Evolutionary conservation across 345 rosid genomes (phyloP).

Genomic region (Conringia planisiliqua): DNA sequence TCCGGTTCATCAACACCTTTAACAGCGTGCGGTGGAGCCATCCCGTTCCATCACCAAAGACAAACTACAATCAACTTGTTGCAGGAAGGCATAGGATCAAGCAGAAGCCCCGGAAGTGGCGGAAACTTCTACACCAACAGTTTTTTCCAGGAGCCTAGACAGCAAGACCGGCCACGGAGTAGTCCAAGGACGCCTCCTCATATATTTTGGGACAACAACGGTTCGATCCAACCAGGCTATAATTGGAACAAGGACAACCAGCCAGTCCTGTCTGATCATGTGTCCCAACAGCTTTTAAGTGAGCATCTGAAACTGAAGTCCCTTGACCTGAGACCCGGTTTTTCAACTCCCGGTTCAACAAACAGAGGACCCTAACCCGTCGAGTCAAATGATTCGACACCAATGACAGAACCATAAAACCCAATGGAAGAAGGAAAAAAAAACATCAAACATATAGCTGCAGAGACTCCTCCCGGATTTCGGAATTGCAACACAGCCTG

Average conservation of each 20-base stretch:
- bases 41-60: conserved; percentile 54
- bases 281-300: conserved; percentile 58
- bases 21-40: conserved; percentile 52
- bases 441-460: conserved; percentile 19
- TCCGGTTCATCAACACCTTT: conserved; percentile 69
- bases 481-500: conserved; percentile 5
- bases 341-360: conserved; percentile 38
- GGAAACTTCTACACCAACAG: conserved; percentile 43
- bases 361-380: conserved; percentile 37
- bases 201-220: conserved; percentile 46
- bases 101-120: conserved; percentile 39
- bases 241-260: conserved; percentile 47
- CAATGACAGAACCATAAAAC: conserved; percentile 26
- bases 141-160: conserved; percentile 49
- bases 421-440: conserved; percentile 13
- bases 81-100: conserved; percentile 48
- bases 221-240: conserved; percentile 40
- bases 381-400: conserved; percentile 16
- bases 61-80: conserved; percentile 46
- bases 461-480: conserved; percentile 12
- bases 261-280: conserved; percentile 56
- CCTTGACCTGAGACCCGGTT: conserved; percentile 49
- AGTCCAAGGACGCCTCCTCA: conserved; percentile 49
- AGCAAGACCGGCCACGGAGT: conserved; percentile 47
- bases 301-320: conserved; percentile 56